These are phyloP conservation scores for Umbellularia californica DNA, from an alignment of 164 flowering plant genomes.

Conservation along the genomic window DNA sequence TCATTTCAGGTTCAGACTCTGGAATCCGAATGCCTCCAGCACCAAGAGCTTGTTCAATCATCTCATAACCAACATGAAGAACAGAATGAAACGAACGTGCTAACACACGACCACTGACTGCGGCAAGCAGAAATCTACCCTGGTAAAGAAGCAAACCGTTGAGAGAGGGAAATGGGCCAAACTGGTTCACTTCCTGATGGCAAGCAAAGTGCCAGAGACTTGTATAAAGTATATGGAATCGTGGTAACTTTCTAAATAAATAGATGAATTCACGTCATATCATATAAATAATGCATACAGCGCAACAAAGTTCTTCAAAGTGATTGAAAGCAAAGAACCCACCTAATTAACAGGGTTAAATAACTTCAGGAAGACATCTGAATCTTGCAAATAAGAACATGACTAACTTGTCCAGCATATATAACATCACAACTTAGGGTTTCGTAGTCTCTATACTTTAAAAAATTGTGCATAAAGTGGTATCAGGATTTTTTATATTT, in stretches of 20 bases:
- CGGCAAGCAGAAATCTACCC: conserved; percentile 99
- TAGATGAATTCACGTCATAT: background rate
- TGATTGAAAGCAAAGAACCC: background rate
- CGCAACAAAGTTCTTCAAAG: background rate
- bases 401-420: background rate
- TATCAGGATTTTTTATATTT: no score
- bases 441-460: no score
- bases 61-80: conserved; percentile 82
- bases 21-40: conserved; percentile 54
- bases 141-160: conserved; percentile 29
- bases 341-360: background rate
- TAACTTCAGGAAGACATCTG: background rate
- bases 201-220: background rate
- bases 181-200: background rate
- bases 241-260: background rate
- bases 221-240: background rate
- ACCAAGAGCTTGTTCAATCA: conserved; percentile 93
- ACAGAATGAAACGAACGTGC: conserved; percentile 97
- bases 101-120: conserved; percentile 94
- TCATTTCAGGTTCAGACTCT: conserved; percentile 83
- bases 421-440: no score
- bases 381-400: background rate
- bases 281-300: background rate
- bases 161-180: background rate
- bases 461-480: no score